Evolutionary conservation across 805 yeast genomes (phyloP).

Genomic region (Metschnikowia vanudenii): DNA sequence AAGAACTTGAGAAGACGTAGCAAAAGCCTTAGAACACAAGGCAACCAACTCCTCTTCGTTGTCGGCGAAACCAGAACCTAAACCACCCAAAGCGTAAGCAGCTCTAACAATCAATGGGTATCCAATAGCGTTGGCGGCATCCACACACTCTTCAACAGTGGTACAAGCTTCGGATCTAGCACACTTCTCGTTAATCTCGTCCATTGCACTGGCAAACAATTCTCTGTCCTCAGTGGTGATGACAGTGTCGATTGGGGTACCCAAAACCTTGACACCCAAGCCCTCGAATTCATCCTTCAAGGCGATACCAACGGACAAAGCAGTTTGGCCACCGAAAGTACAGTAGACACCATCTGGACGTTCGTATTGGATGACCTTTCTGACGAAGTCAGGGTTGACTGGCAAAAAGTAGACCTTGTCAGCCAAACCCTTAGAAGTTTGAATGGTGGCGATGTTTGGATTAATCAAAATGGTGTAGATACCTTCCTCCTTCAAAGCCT

Average conservation of each 20-base stretch:
- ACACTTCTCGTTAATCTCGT: slow-evolving; percentile 91
- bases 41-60: slow-evolving; percentile 79
- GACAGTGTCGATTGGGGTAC: slow-evolving; percentile 94
- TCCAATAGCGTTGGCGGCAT: slow-evolving; percentile 82
- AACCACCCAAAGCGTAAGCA: slow-evolving; percentile 95
- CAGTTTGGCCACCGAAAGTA: slow-evolving; percentile 99
- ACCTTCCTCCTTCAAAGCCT: slow-evolving; percentile 97
- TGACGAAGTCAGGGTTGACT: slow-evolving; percentile 94
- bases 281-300: slow-evolving; percentile 92
- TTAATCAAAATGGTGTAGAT: slow-evolving; percentile 93
- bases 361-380: slow-evolving; percentile 92
- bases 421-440: slow-evolving; percentile 96
- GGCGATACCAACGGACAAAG: slow-evolving; percentile 90
- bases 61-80: slow-evolving; percentile 96
- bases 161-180: slow-evolving; percentile 90
- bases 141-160: slow-evolving; percentile 75
- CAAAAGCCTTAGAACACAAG: slow-evolving; percentile 87
- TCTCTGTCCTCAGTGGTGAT: slow-evolving; percentile 99
- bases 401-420: slow-evolving; percentile 97
- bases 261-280: slow-evolving; percentile 90
- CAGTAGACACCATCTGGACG: slow-evolving; percentile 96
- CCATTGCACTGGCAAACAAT: slow-evolving; percentile 90
- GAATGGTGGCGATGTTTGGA: slow-evolving; percentile 98
- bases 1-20: slow-evolving; percentile 92
- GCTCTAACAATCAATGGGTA: slow-evolving; percentile 97